These are phyloP conservation scores for Boletus rubroflammeus DNA, from an alignment of 768 basidiomycete species.

Conservation along the genomic window DNA sequence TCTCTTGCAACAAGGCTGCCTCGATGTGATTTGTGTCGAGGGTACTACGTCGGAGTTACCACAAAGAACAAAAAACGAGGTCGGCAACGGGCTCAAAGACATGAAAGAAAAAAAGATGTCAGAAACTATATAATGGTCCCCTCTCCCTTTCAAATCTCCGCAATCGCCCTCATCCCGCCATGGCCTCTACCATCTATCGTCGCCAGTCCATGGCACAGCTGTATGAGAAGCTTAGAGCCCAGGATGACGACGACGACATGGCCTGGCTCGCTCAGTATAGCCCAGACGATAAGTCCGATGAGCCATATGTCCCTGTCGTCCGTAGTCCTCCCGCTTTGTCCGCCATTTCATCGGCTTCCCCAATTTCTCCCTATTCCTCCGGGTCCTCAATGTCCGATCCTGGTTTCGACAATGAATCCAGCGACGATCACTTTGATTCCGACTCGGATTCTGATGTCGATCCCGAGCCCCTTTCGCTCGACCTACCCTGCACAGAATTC, in stretches of 20 bases:
- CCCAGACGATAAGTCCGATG: slow-evolving; percentile 31
- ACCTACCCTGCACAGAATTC: slow-evolving; percentile 10
- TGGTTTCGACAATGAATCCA: slow-evolving; percentile 20
- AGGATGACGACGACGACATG: slow-evolving; percentile 34
- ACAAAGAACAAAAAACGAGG: slow-evolving; percentile 40
- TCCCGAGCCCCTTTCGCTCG: slow-evolving; percentile 17
- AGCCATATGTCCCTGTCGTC: slow-evolving; percentile 20
- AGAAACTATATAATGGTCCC: slow-evolving; percentile 29
- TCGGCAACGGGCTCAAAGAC: slow-evolving; percentile 38
- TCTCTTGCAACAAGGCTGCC: slow-evolving; percentile 33
- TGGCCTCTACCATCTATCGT: slow-evolving; percentile 33
- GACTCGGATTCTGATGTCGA: slow-evolving; percentile 35
- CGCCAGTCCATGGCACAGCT: slow-evolving; percentile 36
- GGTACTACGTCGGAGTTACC: slow-evolving; percentile 36
- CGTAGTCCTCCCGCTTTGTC: slow-evolving; percentile 23
- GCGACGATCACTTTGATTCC: slow-evolving; percentile 21
- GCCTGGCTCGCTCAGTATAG: slow-evolving; percentile 35
- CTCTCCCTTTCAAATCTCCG: slow-evolving; percentile 18
- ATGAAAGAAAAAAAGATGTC: slow-evolving; percentile 36
- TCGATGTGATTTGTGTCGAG: slow-evolving; percentile 35
- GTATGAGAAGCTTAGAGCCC: slow-evolving; percentile 33
- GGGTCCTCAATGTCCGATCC: slow-evolving; percentile 18
- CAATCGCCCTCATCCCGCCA: slow-evolving; percentile 14
- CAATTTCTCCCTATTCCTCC: slow-evolving; percentile 24
- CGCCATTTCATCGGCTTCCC: slow-evolving; percentile 28